phyloP scores from a whole-genome alignment of 2,329 filamentous ascomycete genomes.

The Fusarium ramigenum region DNA sequence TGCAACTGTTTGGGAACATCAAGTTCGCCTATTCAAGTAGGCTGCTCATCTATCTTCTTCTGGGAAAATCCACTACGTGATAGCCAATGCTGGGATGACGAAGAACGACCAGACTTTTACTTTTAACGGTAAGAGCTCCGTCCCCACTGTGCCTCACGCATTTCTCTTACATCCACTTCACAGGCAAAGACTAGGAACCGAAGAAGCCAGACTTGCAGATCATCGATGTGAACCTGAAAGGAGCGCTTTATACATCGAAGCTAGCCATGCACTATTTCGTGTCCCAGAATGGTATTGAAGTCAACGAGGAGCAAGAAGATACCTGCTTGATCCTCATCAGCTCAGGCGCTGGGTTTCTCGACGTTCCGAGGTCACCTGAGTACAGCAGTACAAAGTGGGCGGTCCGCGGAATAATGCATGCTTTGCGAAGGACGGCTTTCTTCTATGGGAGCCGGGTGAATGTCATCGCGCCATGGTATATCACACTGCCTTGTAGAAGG shows the following conservation, averaged over 20 bases:
- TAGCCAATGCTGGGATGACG: conserved; percentile 1
- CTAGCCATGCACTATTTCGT: conserved; percentile 7
- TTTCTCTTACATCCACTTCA: neutral
- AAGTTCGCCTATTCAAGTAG: neutral
- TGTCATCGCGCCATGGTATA: neutral
- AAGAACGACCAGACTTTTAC: neutral
- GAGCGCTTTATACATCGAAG: neutral
- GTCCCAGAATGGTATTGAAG: neutral
- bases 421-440: neutral
- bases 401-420: conserved; percentile 7
- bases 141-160: no score
- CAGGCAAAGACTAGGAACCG: neutral
- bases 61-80: neutral
- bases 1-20: neutral
- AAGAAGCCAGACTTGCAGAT: neutral
- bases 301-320: neutral
- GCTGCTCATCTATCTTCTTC: neutral
- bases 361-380: neutral
- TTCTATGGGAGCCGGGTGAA: conserved; percentile 2
- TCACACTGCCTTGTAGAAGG: neutral
- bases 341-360: neutral
- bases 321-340: neutral
- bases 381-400: conserved; percentile 14
- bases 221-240: neutral
- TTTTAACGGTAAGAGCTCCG: neutral